A percentile compares a stretch with the other conserved stretches of the same genome.
Conservation (phyloP, 176 grass and related monocot species). For the Calamus simplicifolius region DNA sequence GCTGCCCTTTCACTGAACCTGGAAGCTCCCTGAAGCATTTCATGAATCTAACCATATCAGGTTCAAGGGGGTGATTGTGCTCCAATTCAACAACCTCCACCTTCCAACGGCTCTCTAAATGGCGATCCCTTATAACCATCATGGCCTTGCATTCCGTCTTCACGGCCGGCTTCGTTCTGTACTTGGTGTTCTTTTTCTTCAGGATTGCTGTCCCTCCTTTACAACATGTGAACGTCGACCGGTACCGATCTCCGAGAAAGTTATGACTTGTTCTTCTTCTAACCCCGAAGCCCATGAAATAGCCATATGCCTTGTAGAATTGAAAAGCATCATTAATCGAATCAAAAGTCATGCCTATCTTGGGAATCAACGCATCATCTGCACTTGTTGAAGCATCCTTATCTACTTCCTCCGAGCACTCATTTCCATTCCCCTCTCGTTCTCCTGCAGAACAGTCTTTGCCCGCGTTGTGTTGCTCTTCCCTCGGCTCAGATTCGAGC, state of each 20-base stretch:
- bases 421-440: not conserved
- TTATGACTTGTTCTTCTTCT: constrained; percentile 3
- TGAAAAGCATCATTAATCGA: not conserved
- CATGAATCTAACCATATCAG: constrained; percentile 10
- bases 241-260: constrained; percentile 5
- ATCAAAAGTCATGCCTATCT: not conserved
- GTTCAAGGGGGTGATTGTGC: constrained; percentile 9
- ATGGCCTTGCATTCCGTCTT: constrained; percentile 2
- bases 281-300: not conserved
- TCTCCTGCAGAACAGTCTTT: constrained; percentile 1
- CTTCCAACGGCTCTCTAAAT: not conserved
- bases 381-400: not conserved
- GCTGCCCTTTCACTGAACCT: not conserved
- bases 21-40: constrained; percentile 9
- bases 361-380: constrained; percentile 3
- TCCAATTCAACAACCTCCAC: constrained; percentile 1
- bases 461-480: not conserved
- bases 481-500: not conserved
- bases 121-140: constrained; percentile 9
- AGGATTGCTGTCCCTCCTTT: constrained; percentile 1
- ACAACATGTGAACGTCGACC: constrained; percentile 2
- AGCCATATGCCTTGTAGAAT: constrained; percentile 2
- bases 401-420: not conserved
- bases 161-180: not conserved
- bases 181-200: not conserved